phyloP scores from a whole-genome alignment of 2,329 filamentous ascomycete genomes.

The Pseudogymnoascus sp. region DNA sequence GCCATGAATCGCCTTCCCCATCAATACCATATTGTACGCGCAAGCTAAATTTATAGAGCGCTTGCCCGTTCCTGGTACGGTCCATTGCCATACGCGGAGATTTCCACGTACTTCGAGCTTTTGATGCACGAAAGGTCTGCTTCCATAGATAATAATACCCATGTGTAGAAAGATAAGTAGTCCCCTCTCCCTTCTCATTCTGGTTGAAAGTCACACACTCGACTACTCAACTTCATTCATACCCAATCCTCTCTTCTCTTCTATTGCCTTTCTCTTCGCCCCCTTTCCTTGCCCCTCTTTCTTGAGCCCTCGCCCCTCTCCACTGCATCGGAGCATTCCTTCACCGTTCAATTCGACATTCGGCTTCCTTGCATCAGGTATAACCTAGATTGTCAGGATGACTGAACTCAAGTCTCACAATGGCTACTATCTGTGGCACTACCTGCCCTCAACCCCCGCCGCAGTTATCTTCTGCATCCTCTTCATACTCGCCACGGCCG shows the following conservation, averaged over 20 bases:
- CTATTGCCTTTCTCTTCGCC: not conserved
- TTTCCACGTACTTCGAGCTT: not conserved
- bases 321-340: not conserved
- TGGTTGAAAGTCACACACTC: not conserved
- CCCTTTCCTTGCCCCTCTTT: not conserved
- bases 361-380: not conserved
- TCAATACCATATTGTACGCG: not conserved
- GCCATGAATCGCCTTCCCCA: not conserved
- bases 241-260: not conserved
- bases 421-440: constrained; percentile 35
- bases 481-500: constrained; percentile 23
- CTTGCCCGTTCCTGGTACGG: not conserved
- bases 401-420: constrained; percentile 2
- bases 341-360: not conserved
- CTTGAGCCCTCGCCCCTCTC: not conserved
- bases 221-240: not conserved
- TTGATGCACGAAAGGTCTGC: not conserved
- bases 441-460: constrained; percentile 37
- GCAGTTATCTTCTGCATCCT: constrained; percentile 33
- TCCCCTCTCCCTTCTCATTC: not conserved
- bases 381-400: not conserved
- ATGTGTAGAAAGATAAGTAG: not conserved
- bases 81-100: not conserved
- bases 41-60: not conserved
- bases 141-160: not conserved